phyloP scores from a whole-genome alignment of 768 basidiomycete genomes.

The Mycena galopus region DNA sequence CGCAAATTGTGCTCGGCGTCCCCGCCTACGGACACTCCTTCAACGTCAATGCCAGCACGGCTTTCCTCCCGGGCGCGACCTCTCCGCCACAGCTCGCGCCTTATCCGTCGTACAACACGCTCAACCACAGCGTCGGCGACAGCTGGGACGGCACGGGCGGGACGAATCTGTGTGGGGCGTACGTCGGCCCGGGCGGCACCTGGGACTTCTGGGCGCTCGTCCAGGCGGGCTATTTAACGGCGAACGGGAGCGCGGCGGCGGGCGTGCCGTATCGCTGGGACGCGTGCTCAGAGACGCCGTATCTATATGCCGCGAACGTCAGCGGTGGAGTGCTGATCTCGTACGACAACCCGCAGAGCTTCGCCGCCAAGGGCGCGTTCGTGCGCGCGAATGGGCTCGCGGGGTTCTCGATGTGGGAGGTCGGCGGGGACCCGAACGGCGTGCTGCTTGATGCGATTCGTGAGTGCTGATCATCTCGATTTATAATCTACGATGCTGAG shows the following conservation, averaged over 20 bases:
- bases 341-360: conserved; percentile 59
- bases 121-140: conserved; percentile 68
- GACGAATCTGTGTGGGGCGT: conserved; percentile 69
- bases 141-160: conserved; percentile 70
- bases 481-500: background rate
- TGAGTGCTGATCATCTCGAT: background rate
- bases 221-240: conserved; percentile 64
- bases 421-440: conserved; percentile 71
- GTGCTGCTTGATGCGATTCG: conserved; percentile 52
- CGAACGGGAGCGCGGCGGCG: conserved; percentile 59
- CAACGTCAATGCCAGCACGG: conserved; percentile 60
- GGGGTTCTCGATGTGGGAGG: conserved; percentile 82
- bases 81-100: conserved; percentile 48
- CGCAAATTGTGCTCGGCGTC: conserved; percentile 83
- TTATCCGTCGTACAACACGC: conserved; percentile 68
- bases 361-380: conserved; percentile 68
- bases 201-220: conserved; percentile 79
- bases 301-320: conserved; percentile 64
- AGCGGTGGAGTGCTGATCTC: conserved; percentile 61
- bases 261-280: conserved; percentile 71
- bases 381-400: conserved; percentile 63
- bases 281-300: conserved; percentile 72
- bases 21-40: conserved; percentile 88
- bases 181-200: conserved; percentile 63
- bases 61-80: conserved; percentile 60